Evolutionary conservation across 106 monocot genomes (phyloP).

Genomic region (Posidonia australis): DNA sequence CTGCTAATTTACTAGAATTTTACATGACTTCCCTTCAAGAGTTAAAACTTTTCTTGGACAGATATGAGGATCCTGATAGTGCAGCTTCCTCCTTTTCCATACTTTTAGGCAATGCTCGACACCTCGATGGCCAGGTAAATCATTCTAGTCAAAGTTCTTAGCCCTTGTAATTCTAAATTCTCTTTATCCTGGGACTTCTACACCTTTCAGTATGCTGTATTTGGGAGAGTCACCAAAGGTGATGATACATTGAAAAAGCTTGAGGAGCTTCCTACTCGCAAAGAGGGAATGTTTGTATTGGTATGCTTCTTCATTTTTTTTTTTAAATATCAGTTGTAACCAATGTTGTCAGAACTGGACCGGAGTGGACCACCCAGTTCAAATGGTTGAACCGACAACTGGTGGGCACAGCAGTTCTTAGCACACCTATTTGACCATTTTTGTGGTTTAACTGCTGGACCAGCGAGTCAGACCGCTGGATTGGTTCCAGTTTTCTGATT

Average conservation of each 20-base stretch:
- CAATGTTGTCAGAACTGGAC: no score
- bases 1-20: no score
- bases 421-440: no score
- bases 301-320: slow-evolving; percentile 23
- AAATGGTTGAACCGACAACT: no score
- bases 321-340: no score
- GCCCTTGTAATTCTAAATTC: neutral
- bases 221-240: slow-evolving; percentile 89
- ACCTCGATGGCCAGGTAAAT: slow-evolving; percentile 85
- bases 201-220: slow-evolving; percentile 74
- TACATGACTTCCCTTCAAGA: no score
- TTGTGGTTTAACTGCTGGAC: no score
- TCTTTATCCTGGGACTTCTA: slow-evolving; percentile 1
- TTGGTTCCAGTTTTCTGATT: no score
- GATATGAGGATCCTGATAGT: slow-evolving; percentile 89
- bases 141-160: neutral
- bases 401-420: no score
- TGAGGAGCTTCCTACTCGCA: slow-evolving; percentile 85
- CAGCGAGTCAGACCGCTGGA: no score
- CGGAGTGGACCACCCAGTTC: no score
- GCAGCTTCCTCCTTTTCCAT: slow-evolving; percentile 84
- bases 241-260: slow-evolving; percentile 79
- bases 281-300: slow-evolving; percentile 98
- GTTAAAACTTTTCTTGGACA: no score
- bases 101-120: slow-evolving; percentile 88